Base-by-base conservation (phyloP, 2,329 filamentous ascomycete species). In the Beauveria rudraprayagi region DNA sequence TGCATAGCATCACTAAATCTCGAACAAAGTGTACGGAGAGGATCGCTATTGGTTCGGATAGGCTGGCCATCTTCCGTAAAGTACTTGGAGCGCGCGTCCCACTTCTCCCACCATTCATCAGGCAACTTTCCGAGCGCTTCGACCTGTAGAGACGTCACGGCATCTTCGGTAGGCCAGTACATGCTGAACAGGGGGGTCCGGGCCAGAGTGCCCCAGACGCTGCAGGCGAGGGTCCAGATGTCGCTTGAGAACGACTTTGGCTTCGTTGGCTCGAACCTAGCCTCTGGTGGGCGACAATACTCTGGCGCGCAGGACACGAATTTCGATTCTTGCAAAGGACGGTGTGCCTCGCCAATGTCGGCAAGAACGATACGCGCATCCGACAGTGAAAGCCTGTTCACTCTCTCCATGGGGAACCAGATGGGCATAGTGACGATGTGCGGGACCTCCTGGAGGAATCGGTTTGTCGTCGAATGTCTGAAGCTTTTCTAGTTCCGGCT, bases 261-360 rank as follows among this genome's bases (percentile, higher is more conserved):
- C 8, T 30, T 16, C 3, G 40, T 30, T 5, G 57, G 51, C 44
- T 56, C 56, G 16, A 63, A 63, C 2, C 51, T 53, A 1, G 55
- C 24, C 28, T 63, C 55, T 6, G 62, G 55, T 5, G 62, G 47
- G 11, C 55, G 62, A 5, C 54, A 56, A 11, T 56, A 63, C 17
- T 57, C 17, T 10, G 67, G 66, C 10, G 53, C 61, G 19, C 63
- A 60, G 43, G 63, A 66, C 30, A 63, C 55, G 52, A 59, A 63
- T 26, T 68, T 67, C 48, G 43, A 3, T 1, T 70, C 64, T n/a
- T 54, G 62, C 17, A 48, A 60, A 16, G 70, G 67, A 1, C 63
- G 24, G 60, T 71, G 73, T 6, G 71, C 64, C 52, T 72, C 69
- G 16, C 71, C 71, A 65, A 73, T 74, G 63, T 75, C 73, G 62